These are phyloP conservation scores for Durio zibethinus DNA, from an alignment of 345 rosid genomes.

Conservation along the genomic window DNA sequence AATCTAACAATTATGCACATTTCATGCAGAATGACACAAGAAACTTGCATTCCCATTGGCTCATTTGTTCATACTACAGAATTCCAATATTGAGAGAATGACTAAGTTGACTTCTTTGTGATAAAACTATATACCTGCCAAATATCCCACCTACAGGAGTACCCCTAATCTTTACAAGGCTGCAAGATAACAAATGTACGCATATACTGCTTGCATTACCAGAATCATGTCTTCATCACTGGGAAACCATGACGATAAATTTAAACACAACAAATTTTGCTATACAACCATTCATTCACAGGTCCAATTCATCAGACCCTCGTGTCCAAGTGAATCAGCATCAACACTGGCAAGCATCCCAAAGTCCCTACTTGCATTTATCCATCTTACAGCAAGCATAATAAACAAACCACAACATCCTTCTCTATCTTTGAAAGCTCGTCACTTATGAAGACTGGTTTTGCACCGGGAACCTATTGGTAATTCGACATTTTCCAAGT, in stretches of 20 bases:
- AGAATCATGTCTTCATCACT: not conserved
- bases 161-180: not conserved
- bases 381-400: constrained; percentile 35
- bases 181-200: not conserved
- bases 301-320: constrained; percentile 26
- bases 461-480: constrained; percentile 15
- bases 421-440: constrained; percentile 28
- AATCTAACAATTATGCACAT: not conserved
- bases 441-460: constrained; percentile 23
- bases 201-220: not conserved
- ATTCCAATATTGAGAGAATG: not conserved
- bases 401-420: constrained; percentile 24
- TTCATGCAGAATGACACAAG: not conserved
- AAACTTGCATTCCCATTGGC: not conserved
- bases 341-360: constrained; percentile 29
- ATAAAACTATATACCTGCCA: not conserved
- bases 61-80: not conserved
- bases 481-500: constrained; percentile 31
- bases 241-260: not conserved
- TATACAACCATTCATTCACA: constrained; percentile 12
- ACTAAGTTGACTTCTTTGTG: not conserved
- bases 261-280: not conserved
- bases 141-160: not conserved
- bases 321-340: constrained; percentile 32
- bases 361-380: constrained; percentile 21